Conservation (phyloP, 2,329 filamentous ascomycete species). For the Aspergillus nomiae region DNA sequence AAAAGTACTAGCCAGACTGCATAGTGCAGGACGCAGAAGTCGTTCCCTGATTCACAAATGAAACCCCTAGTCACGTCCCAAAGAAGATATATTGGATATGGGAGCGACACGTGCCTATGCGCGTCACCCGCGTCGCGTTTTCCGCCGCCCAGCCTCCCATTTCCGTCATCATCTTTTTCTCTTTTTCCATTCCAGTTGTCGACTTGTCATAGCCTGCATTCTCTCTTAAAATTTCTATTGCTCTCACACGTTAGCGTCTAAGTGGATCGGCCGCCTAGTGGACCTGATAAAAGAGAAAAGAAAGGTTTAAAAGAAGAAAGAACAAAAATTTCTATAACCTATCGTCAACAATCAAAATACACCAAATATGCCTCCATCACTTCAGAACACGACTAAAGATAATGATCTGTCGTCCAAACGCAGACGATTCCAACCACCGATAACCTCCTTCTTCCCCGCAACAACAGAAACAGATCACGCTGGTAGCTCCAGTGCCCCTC, state of each 20-base stretch:
- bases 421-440: slow-evolving; percentile 48
- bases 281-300: neutral
- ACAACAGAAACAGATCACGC: slow-evolving; percentile 13
- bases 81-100: slow-evolving; percentile 26
- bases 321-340: neutral
- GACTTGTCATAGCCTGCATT: slow-evolving; percentile 4
- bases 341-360: neutral
- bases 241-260: neutral
- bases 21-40: too few relatives aligned
- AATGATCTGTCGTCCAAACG: slow-evolving; percentile 40
- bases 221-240: neutral
- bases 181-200: slow-evolving; percentile 3
- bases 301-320: neutral
- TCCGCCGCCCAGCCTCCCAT: slow-evolving; percentile 13
- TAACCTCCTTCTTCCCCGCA: slow-evolving; percentile 42
- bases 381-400: slow-evolving; percentile 17
- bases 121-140: slow-evolving; percentile 29
- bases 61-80: slow-evolving; percentile 8
- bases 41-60: neutral
- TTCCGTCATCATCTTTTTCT: slow-evolving; percentile 9
- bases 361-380: slow-evolving; percentile 20
- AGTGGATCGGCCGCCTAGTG: neutral
- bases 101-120: slow-evolving; percentile 18
- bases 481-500: slow-evolving; percentile 11
- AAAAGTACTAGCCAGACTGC: neutral